Evolutionary conservation across 208 protist species (phyloP).

Genomic region (Angomonas ambiguus): DNA sequence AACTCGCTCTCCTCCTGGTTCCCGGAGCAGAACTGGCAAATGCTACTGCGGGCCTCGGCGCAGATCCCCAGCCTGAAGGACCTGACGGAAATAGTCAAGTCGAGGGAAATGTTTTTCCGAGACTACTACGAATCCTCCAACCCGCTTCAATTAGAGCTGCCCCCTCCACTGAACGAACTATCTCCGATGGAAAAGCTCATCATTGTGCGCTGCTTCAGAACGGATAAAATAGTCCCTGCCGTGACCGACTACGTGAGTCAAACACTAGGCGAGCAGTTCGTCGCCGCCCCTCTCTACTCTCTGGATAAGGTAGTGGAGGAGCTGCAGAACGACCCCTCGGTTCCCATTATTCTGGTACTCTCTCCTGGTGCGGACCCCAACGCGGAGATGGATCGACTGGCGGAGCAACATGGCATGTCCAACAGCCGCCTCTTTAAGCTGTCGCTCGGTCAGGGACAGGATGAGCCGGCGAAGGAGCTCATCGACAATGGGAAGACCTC

Average conservation of each 20-base stretch:
- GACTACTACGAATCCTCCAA: conserved; percentile 86
- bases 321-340: conserved; percentile 79
- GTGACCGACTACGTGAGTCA: conserved; percentile 89
- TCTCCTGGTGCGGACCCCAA: conserved; percentile 97
- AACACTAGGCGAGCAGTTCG: conserved; percentile 75
- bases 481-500: conserved; percentile 83
- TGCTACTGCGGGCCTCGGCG: conserved; percentile 59
- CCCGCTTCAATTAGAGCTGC: conserved; percentile 73
- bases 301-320: conserved; percentile 89
- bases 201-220: conserved; percentile 91
- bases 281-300: conserved; percentile 93
- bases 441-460: conserved; percentile 96
- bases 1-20: conserved; percentile 85
- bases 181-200: conserved; percentile 87
- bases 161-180: conserved; percentile 50
- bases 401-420: conserved; percentile 85
- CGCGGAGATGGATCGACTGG: conserved; percentile 92
- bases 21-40: conserved; percentile 83
- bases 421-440: conserved; percentile 86
- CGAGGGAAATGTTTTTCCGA: conserved; percentile 60
- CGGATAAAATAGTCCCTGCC: conserved; percentile 95
- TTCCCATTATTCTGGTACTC: conserved; percentile 97
- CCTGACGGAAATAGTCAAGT: conserved; percentile 30
- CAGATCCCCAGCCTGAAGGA: conserved; percentile 65
- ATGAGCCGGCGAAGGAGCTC: conserved; percentile 84